Percentiles rank a stretch among this genome's conserved stretches.
phyloP scores from a whole-genome alignment of 1,139 yeast genomes.

The Pichia sp. region DNA sequence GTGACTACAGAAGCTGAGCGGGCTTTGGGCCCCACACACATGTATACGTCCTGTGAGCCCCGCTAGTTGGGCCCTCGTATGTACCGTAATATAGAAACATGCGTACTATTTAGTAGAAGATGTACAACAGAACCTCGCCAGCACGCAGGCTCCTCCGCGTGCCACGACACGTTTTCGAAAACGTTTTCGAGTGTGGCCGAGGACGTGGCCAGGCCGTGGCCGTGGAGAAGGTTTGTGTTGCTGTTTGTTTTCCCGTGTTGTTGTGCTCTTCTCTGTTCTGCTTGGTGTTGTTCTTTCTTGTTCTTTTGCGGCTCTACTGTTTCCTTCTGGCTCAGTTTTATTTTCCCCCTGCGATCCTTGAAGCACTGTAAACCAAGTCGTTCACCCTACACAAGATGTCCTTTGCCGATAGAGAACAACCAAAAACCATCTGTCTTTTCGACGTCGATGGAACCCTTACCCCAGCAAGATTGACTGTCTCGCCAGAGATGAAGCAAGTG shows the following conservation, averaged over 20 bases:
- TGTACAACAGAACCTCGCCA: no score
- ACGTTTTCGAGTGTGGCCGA: not conserved
- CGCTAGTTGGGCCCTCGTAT: no score
- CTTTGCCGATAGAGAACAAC: slow-evolving; percentile 49
- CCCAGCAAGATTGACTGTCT: slow-evolving; percentile 84
- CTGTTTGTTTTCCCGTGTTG: not conserved
- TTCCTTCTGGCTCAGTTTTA: not conserved
- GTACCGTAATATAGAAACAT: no score
- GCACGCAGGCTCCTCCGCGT: no score
- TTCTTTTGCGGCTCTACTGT: not conserved
- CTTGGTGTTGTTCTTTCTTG: not conserved
- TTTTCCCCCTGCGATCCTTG: not conserved
- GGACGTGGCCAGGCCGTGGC: not conserved
- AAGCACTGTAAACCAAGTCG: not conserved
- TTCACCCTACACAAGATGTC: slow-evolving; percentile 36
- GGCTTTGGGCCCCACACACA: no score
- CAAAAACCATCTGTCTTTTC: slow-evolving; percentile 70
- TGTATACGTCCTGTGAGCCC: no score
- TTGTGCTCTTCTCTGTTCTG: not conserved
- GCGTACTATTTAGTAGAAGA: no score
- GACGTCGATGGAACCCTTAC: slow-evolving; percentile 99
- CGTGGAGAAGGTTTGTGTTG: not conserved
- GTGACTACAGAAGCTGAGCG: slow-evolving; percentile 60
- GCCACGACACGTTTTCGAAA: no score
- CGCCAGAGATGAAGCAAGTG: slow-evolving; percentile 74